A percentile compares a stretch with the other conserved stretches of the same genome.
Evolutionary conservation across 139 green algal genomes (phyloP).

Genomic region (Asterochloris sp.): DNA sequence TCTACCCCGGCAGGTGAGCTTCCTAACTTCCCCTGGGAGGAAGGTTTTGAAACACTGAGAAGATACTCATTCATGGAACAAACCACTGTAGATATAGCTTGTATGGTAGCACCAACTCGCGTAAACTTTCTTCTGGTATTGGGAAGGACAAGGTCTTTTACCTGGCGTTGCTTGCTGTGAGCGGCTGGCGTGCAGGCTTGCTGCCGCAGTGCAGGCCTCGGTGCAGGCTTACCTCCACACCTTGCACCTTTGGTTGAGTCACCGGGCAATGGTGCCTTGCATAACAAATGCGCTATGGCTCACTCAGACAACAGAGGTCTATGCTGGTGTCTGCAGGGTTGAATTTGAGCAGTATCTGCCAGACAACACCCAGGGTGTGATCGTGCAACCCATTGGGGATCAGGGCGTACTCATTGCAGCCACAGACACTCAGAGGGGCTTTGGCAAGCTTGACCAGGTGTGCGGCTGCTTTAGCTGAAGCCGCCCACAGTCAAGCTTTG

Average conservation of each 20-base stretch:
- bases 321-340: constrained; percentile 42
- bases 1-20: constrained; percentile 69
- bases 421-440: constrained; percentile 68
- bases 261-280: neutral
- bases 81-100: no score
- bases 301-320: neutral
- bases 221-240: neutral
- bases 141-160: no score
- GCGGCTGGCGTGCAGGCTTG: neutral
- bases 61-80: no score
- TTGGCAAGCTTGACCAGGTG: constrained; percentile 81
- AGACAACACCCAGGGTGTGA: constrained; percentile 63
- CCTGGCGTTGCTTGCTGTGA: neutral
- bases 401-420: constrained; percentile 69
- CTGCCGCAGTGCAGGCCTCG: neutral
- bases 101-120: no score
- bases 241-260: neutral
- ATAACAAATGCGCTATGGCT: neutral
- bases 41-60: no score
- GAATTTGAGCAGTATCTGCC: constrained; percentile 79
- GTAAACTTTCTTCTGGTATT: no score
- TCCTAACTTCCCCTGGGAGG: neutral
- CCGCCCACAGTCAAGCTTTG: neutral
- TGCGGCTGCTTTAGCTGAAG: neutral
- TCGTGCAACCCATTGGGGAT: constrained; percentile 69